Evolutionary conservation across 805 yeast species (phyloP), one percentile per base, ranked within the genome.

Genomic region (Hanseniaspora taiwanica): DNA sequence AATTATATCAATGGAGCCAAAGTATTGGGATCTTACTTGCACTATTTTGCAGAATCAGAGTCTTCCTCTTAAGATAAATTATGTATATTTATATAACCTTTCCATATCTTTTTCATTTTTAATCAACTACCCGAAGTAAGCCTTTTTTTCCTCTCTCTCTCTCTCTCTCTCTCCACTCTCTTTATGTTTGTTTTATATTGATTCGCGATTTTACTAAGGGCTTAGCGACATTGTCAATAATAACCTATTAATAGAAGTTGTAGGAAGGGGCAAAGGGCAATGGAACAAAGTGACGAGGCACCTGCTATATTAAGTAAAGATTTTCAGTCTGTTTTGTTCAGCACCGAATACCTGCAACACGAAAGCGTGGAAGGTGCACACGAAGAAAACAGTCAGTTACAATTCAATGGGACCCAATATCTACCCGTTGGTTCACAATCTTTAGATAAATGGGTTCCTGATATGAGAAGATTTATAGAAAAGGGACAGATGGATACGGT

Each of bases 1-100:
- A 91, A 91, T 70, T 91, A 83, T 64, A 77, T 91, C 50, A 82
- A 83, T 55, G 99, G 99, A 49, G 77, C 82, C 56, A 91, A 91
- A 70, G 81, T 95, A 12, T 73, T 89, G 63, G 79, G 89, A 49
- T 95, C 96, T 16, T 91, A 86, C 64, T 70, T 91, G 58, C 96
- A 91, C 64, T 87, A 80, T 66, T 81, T 81, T 50, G 82, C 76
- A 40, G 70, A 58, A 38, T 47, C 55, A 19, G 46, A 53, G 17
- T 58, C 51, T 41, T 23, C 10, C 27, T 12, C 7, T 7, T 23
- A 14, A 14, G 10, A 12, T 25, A 25, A 4, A 25, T 8, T 4
- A 13, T 25, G 10, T 8, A 10, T 23, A 10, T 23, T 8, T 23
- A 8, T 23, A 23, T 10, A 10, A 8, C 10, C 25, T 23, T 23